These are phyloP conservation scores for Cichorium intybus DNA, from an alignment of 140 eudicot genomes.

Conservation along the genomic window DNA sequence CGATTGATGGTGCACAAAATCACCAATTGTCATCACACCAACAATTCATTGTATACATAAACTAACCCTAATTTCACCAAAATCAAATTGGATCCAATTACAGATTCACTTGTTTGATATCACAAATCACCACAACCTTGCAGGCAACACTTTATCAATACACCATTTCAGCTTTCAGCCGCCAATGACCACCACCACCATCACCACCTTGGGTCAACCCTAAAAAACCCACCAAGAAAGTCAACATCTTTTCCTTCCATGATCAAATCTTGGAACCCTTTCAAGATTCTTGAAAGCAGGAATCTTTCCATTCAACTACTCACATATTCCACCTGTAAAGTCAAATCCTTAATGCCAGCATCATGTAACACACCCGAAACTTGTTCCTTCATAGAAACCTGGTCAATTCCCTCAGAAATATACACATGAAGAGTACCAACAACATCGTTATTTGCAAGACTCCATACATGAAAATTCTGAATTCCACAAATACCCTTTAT, in stretches of 20 bases:
- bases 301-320: slow-evolving; percentile 15
- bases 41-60: slow-evolving; percentile 3
- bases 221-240: slow-evolving; percentile 11
- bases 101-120: background rate
- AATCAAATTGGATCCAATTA: slow-evolving; percentile 3
- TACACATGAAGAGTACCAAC: slow-evolving; percentile 81
- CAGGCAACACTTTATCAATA: slow-evolving; percentile 1
- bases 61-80: slow-evolving; percentile 14
- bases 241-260: slow-evolving; percentile 11
- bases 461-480: slow-evolving; percentile 88
- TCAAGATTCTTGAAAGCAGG: slow-evolving; percentile 18
- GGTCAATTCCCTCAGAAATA: slow-evolving; percentile 61
- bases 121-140: slow-evolving; percentile 1
- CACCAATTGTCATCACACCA: slow-evolving; percentile 1
- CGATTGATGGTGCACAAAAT: background rate
- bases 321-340: slow-evolving; percentile 67
- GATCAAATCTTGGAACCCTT: slow-evolving; percentile 15
- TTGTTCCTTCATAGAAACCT: slow-evolving; percentile 40
- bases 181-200: slow-evolving; percentile 2
- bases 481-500: slow-evolving; percentile 73
- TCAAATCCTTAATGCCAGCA: slow-evolving; percentile 82
- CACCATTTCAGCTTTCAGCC: slow-evolving; percentile 14
- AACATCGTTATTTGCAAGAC: slow-evolving; percentile 76
- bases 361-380: slow-evolving; percentile 51
- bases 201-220: background rate